phyloP scores from a whole-genome alignment of 2,329 filamentous ascomycete species.

The Aspergillus eucalypticola region DNA sequence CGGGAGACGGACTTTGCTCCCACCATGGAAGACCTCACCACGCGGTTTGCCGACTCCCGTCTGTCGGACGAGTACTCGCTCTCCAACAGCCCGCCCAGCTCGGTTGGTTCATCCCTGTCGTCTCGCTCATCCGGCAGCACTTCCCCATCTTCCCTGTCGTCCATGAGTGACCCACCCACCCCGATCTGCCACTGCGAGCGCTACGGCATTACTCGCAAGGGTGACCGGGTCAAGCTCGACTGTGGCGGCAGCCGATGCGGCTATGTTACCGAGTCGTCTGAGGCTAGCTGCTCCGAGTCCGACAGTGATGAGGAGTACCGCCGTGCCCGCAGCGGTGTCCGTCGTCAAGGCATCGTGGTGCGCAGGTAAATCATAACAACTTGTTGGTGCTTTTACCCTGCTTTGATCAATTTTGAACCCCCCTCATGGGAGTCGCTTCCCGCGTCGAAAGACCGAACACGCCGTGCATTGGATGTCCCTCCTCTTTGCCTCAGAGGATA shows the following conservation, averaged over 20 bases:
- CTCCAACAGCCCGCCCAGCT: conserved; percentile 74
- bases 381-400: neutral
- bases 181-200: conserved; percentile 86
- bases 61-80: conserved; percentile 71
- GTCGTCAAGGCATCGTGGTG: conserved; percentile 43
- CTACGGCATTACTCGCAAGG: conserved; percentile 92
- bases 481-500: conserved; percentile 8
- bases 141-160: conserved; percentile 60
- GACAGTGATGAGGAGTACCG: conserved; percentile 43
- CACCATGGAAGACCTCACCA: conserved; percentile 75
- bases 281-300: conserved; percentile 67
- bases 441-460: neutral
- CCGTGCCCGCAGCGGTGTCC: conserved; percentile 35
- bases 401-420: neutral
- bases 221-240: conserved; percentile 92
- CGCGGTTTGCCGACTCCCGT: conserved; percentile 71
- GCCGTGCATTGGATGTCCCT: conserved; percentile 9
- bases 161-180: conserved; percentile 62
- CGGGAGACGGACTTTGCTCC: conserved; percentile 78
- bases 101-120: conserved; percentile 64
- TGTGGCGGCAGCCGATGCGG: conserved; percentile 88
- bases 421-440: neutral
- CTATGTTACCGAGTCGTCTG: conserved; percentile 65
- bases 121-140: conserved; percentile 67
- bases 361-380: conserved; percentile 32